Evolutionary conservation across 1,284 basidiomycete genomes (phyloP), one percentile per base, ranked within the genome.

Genomic region (Apiotrichum akiyoshidainum): DNA sequence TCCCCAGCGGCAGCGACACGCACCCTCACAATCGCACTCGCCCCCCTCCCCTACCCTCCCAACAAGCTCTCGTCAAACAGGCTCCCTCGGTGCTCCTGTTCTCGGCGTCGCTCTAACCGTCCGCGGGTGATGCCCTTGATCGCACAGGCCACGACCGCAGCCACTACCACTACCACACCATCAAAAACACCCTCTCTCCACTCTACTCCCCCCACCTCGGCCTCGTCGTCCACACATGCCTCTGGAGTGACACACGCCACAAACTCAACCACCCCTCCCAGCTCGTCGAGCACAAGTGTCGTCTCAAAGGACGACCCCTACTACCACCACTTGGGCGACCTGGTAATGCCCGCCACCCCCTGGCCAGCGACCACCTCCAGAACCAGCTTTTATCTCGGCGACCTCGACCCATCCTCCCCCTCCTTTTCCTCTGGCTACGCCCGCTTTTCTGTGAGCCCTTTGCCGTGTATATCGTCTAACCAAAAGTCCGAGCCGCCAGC

Each of bases 401-500:
- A 62, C 51, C 44, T 50, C 11, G 50, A 41, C 9, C 50, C 35
- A 16, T 26, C 50, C 7, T 33, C 41, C 22, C 51, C 40, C 3
- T 46, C 45, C 7, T 58, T 21, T 26, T 48, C 54, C 0, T 46
- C 55, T 13, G 42, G 51, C 3, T 57, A 46, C 37, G 31, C 52
- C 14, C 54, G 58, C 19, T 59, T 55, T 52, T 57, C 61, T 1
- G 61, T 63, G n/a, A 54, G 59, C 26, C 26, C 26, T 31, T 7
- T 57, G 5, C n/a, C 4, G 35, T 47, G 14, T 6, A 37, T 46
- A 5, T 22, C 39, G 26, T 33, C 50, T 35, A 46, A 46, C 54
- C 21, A 22, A 35, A 41, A 63, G 61, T 59, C 58, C 11, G 61
- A 63, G 40, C 61, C 61, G 5, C 58, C 55, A 8, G 33, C 22